Percentiles rank a stretch among this genome's conserved stretches.
Evolutionary conservation across 768 basidiomycete species (phyloP).

Genomic region (Lepiota venenata): DNA sequence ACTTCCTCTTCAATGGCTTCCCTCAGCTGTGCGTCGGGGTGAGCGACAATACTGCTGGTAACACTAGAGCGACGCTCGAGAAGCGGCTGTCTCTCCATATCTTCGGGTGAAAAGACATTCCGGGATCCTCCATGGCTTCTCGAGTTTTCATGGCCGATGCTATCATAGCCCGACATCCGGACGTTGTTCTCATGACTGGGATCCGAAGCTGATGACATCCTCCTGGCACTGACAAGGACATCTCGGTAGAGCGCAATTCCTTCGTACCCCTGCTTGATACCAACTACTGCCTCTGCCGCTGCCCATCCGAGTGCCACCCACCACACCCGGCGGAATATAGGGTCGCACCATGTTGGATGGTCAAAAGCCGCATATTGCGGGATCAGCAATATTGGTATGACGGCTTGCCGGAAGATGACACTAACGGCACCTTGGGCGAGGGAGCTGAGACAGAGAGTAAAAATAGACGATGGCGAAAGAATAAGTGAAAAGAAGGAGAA

Average conservation of each 20-base stretch:
- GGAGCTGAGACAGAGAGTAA: conserved; percentile 52
- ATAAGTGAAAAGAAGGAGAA: conserved; percentile 36
- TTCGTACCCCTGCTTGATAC: conserved; percentile 69
- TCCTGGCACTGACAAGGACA: conserved; percentile 49
- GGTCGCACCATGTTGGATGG: conserved; percentile 50
- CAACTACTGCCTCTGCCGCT: conserved; percentile 59
- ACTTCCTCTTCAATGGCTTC: conserved; percentile 35
- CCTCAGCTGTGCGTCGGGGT: conserved; percentile 5
- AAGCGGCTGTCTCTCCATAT: conserved; percentile 34
- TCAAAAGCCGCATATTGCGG: conserved; percentile 18
- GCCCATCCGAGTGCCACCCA: conserved; percentile 80
- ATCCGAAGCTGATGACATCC: conserved; percentile 14
- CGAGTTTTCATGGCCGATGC: neutral
- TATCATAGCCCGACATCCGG: neutral
- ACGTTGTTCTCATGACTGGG: neutral
- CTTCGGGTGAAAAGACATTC: neutral
- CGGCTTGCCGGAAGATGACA: conserved; percentile 34
- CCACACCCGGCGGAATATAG: conserved; percentile 68
- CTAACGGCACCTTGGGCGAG: conserved; percentile 50
- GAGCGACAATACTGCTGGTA: neutral
- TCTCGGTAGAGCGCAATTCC: conserved; percentile 65
- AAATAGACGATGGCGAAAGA: conserved; percentile 46
- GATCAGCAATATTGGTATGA: conserved; percentile 8
- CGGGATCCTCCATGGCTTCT: neutral
- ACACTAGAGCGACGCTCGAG: conserved; percentile 14